Percentiles rank a stretch among this genome's conserved stretches.
Conservation (phyloP, 495 filamentous ascomycete species). For the Astrothelium macrocarpum region DNA sequence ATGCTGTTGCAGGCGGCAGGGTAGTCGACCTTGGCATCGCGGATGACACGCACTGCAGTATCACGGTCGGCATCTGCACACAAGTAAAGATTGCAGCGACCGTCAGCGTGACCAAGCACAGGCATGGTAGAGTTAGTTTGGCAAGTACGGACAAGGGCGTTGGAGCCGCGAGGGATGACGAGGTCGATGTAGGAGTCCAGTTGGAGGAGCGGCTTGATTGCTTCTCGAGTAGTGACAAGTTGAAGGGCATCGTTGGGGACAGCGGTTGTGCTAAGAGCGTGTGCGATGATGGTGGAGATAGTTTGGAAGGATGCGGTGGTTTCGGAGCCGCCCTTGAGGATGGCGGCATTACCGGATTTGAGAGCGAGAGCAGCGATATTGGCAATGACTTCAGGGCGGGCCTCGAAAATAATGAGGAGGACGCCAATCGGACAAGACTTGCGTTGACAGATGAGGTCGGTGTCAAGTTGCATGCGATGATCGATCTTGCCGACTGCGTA, state of each 20-base stretch:
- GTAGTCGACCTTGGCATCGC: constrained; percentile 90
- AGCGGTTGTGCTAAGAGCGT: constrained; percentile 60
- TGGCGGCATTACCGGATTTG: constrained; percentile 95
- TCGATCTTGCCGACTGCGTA: constrained; percentile 73
- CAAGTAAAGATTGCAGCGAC: constrained; percentile 83
- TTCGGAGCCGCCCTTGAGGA: constrained; percentile 94
- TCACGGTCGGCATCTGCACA: constrained; percentile 64
- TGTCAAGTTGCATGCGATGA: constrained; percentile 77
- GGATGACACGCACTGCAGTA: constrained; percentile 64
- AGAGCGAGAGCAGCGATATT: constrained; percentile 96
- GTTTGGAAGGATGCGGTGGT: constrained; percentile 85
- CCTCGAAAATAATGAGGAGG: constrained; percentile 94
- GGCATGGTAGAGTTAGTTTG: constrained; percentile 88
- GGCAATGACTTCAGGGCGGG: constrained; percentile 94
- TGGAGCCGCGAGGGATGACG: constrained; percentile 87
- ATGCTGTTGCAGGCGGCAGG: constrained; percentile 93
- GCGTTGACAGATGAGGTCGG: constrained; percentile 72
- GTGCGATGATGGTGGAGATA: constrained; percentile 76
- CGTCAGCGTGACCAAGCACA: constrained; percentile 93
- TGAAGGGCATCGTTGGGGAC: constrained; percentile 85
- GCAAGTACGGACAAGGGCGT: constrained; percentile 84
- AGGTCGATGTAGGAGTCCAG: constrained; percentile 85
- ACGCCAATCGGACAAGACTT: constrained; percentile 92
- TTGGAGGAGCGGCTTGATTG: constrained; percentile 70
- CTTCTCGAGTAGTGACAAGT: constrained; percentile 84